Evolutionary conservation across 2,329 filamentous ascomycete species (phyloP).

Genomic region (Penicillium sp.): DNA sequence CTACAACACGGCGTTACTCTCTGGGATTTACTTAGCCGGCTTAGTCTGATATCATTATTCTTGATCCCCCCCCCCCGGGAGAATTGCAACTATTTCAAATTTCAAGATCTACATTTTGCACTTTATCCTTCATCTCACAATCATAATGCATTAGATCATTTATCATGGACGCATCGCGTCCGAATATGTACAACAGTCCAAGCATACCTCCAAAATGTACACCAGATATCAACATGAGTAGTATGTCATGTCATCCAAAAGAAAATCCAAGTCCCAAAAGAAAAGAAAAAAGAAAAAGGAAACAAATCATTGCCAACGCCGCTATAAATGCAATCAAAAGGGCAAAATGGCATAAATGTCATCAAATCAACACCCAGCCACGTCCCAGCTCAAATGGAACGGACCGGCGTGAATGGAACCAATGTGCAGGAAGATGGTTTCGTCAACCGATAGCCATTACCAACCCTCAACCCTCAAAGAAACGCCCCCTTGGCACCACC

Average conservation of each 20-base stretch:
- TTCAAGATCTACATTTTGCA: neutral
- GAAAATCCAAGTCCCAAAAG: slow-evolving; percentile 4
- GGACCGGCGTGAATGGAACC: neutral
- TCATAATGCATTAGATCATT: slow-evolving; percentile 24
- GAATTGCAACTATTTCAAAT: neutral
- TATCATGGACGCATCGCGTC: slow-evolving; percentile 19
- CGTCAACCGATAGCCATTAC: neutral
- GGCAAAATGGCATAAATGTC: neutral
- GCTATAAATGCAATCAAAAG: neutral
- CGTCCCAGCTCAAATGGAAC: neutral
- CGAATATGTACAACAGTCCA: slow-evolving; percentile 14
- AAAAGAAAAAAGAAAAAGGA: neutral
- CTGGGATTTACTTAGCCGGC: neutral
- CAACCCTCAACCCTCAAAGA: neutral
- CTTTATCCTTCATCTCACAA: slow-evolving; percentile 6
- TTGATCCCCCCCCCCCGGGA: neutral
- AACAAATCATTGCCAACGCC: neutral
- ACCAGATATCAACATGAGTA: neutral
- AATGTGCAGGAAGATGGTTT: neutral
- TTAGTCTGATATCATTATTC: neutral
- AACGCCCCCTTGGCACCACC: slow-evolving; percentile 5
- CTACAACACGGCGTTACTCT: neutral
- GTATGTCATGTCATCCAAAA: neutral
- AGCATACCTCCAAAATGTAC: slow-evolving; percentile 1
- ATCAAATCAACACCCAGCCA: neutral